Evolutionary conservation across 2,329 filamentous ascomycete species (phyloP), one percentile per base, ranked within the genome.

Genomic region (Trichoderma sp.): DNA sequence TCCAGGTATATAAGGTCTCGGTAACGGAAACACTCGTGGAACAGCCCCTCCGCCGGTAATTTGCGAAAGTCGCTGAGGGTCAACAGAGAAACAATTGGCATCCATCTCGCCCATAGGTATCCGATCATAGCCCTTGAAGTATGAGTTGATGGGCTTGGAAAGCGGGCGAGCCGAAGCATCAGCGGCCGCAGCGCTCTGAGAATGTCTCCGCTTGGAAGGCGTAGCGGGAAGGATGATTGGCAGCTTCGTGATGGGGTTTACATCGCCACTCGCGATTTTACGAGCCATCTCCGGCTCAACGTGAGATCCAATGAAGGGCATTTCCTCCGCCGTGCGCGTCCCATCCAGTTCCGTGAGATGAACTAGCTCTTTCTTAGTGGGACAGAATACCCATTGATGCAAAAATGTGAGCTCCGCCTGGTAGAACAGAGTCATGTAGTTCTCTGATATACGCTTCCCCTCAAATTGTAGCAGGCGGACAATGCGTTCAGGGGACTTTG

Each of bases 381-480:
- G 93, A 76, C 94, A 98, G 77, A 92, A 99, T 3, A 98, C 94
- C 80, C 95, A 92, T 80, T 97, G 95, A 75, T 98, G 92, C 19
- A 97, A 81, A 75, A 99, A 99, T 0, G 95, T 98, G 72, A 92
- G 83, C 78, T 99, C 95, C 0, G 95, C 95, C 76, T 94, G 90
- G 70, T 88, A 86, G 76, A 98, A 99, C 22, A 87, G 84, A 8
- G 91, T 88, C 32, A 95, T 81, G 76, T 98, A 99, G 70, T 91
- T 90, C 45, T 89, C 82, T 0, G 95, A 94, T 10, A 99, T 86
- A 73, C 89, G 90, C 76, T 97, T 94, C 19, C 93, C 93, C 65
- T 97, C 93, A 71, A 98, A 96, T 72, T 94, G 92, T 22, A 97
- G 82, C 81, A 92, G 91, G 61, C 89, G 89, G 67, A 99, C 81